Base-by-base conservation (phyloP, 371 early-diverging fungal genomes). In the Rhizopus sp. region DNA sequence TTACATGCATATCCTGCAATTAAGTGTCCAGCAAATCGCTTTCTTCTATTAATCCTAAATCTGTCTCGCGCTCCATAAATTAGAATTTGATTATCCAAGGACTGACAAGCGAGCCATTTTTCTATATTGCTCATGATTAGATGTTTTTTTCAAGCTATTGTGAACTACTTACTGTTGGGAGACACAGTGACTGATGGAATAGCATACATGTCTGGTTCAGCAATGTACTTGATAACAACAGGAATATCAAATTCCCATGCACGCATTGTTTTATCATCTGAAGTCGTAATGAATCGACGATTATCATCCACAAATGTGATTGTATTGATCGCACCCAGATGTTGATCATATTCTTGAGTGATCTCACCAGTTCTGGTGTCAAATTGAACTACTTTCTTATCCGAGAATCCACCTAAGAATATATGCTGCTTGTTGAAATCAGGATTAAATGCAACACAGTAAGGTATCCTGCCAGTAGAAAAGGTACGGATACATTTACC, bases 191-290 rank as follows among this genome's bases (percentile, higher is more conserved):
- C 95, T 6, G 93, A 87, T 12, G 97, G 96, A 86, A 97, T 94
- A 16, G 92, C 89, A 66, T 96, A 94, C 96, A 99, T 96, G 56
- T 88, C 86, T 4, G 97, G 94, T 53, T 99, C 98, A 9, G 97
- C 95, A 64, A 96, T 87, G 60, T 94, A 93, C 77, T 96, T 95
- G 80, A 99, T 94, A 39, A 94, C 95, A 7, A 97, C 95, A 3
- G 98, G 98, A 57, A 97, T 96, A 64, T 92, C 97, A 65, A 82
- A 94, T 79, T 99, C 99, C 98, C 98, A 99, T 34, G 91, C 95
- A 52, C 98, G 84, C 71, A 99, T 72, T 5, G 94, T 93, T 73
- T 97, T 97, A 80, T 99, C 99, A 70, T 97, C 97, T 10, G 92
- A 90, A 1, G 97, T 95, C 5, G 95, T 91, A 40, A 99, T 89